Percentiles rank a stretch among this genome's conserved stretches.
Evolutionary conservation across 768 basidiomycete genomes (phyloP).

Genomic region (Auricularia sp.): DNA sequence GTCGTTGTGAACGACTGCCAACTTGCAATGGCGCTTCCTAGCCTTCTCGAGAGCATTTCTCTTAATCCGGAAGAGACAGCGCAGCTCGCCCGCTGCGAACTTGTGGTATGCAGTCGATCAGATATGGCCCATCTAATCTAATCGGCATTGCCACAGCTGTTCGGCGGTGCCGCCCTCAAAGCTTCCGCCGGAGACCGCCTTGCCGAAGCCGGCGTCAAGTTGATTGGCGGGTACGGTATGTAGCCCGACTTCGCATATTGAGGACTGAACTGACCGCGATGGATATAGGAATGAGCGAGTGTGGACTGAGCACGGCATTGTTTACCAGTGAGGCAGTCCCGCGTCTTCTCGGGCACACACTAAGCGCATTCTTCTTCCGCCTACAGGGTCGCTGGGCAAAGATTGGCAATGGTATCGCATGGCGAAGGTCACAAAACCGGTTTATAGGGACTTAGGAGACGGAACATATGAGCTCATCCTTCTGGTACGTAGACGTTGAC

Average conservation of each 20-base stretch:
- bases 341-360: neutral
- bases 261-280: neutral
- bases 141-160: neutral
- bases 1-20: neutral
- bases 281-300: neutral
- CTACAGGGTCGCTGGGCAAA: neutral
- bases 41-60: neutral
- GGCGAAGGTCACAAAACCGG: neutral
- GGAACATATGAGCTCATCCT: neutral
- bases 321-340: neutral
- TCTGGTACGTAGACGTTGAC: neutral
- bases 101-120: neutral
- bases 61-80: neutral
- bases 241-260: neutral
- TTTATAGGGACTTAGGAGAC: neutral
- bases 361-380: neutral
- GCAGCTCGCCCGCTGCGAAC: neutral
- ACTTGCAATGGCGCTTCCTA: neutral
- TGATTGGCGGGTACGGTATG: neutral
- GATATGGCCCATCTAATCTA: neutral
- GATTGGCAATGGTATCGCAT: neutral
- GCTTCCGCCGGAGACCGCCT: constrained; percentile 17
- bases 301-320: neutral
- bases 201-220: neutral
- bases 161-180: constrained; percentile 19